phyloP scores from a whole-genome alignment of 768 basidiomycete species.

The Thelephora ganbajun region DNA sequence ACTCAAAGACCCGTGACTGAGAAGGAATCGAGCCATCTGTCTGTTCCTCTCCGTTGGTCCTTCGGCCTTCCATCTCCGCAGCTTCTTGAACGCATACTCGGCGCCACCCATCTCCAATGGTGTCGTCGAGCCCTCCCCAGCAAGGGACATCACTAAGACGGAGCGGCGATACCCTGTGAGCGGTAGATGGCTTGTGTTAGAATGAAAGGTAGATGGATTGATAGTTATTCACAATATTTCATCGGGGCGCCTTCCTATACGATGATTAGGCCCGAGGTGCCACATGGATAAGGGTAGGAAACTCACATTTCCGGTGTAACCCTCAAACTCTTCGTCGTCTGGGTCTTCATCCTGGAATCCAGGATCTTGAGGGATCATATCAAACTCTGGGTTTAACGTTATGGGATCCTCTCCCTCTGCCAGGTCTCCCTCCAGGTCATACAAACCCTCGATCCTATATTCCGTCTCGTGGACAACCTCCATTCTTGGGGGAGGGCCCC shows the following conservation, averaged over 20 bases:
- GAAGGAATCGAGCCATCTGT: slow-evolving; percentile 3
- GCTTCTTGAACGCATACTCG: slow-evolving; percentile 4
- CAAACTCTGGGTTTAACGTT: slow-evolving; percentile 3
- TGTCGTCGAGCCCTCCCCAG: slow-evolving; percentile 5
- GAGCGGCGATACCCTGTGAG: slow-evolving; percentile 13
- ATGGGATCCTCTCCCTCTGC: slow-evolving; percentile 2
- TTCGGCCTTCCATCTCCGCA: neutral
- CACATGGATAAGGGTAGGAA: neutral
- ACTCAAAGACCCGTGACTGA: neutral
- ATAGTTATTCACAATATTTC: slow-evolving; percentile 10
- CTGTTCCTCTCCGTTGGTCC: neutral
- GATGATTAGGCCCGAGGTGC: neutral
- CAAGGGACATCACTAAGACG: slow-evolving; percentile 15
- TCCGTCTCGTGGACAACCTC: slow-evolving; percentile 7
- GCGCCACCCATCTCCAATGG: neutral
- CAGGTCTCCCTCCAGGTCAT: slow-evolving; percentile 10
- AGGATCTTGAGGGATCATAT: slow-evolving; percentile 11
- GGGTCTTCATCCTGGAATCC: slow-evolving; percentile 7
- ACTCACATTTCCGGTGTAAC: slow-evolving; percentile 18
- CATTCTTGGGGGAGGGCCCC: slow-evolving; percentile 7
- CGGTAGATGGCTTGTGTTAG: neutral
- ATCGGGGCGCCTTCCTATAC: slow-evolving; percentile 11
- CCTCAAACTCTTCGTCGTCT: slow-evolving; percentile 15
- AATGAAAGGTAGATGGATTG: too few relatives aligned
- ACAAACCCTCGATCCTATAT: slow-evolving; percentile 7